These are phyloP conservation scores for Dioscorea zingiberensis DNA, from an alignment of 106 monocot genomes.

Conservation along the genomic window DNA sequence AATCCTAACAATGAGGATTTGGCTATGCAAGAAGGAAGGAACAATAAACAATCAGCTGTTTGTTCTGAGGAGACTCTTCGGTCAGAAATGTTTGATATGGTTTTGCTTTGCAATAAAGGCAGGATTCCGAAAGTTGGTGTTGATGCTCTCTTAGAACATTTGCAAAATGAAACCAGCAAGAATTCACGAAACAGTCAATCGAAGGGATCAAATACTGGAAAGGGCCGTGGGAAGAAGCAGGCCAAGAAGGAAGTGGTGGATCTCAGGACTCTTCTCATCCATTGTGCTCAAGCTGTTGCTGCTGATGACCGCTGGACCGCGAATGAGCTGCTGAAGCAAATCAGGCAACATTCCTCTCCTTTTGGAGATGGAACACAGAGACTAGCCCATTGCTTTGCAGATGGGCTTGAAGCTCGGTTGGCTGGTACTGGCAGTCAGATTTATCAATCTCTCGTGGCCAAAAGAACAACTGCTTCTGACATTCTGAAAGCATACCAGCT, in stretches of 20 bases:
- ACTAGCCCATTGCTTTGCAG: conserved; percentile 64
- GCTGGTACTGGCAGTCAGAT: conserved; percentile 83
- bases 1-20: conserved; percentile 37
- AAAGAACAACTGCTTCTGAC: conserved; percentile 40
- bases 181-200: conserved; percentile 10
- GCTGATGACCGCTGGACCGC: conserved; percentile 61
- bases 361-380: conserved; percentile 71
- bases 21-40: conserved; percentile 54
- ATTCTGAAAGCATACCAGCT: conserved; percentile 70
- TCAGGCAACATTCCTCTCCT: conserved; percentile 72
- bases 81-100: conserved; percentile 52
- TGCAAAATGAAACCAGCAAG: conserved; percentile 28
- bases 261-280: conserved; percentile 60
- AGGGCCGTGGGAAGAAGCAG: conserved; percentile 46
- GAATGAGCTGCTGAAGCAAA: conserved; percentile 57
- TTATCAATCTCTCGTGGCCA: conserved; percentile 46
- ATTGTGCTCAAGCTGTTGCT: conserved; percentile 85
- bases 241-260: conserved; percentile 66
- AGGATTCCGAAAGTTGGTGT: conserved; percentile 9
- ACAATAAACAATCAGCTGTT: conserved; percentile 53
- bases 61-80: conserved; percentile 37
- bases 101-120: conserved; percentile 38
- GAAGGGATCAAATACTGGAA: conserved; percentile 30
- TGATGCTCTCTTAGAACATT: conserved; percentile 23
- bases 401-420: conserved; percentile 82